Evolutionary conservation across 148 eudicot genomes (phyloP), one percentile per base, ranked within the genome.

Genomic region (Nyssa sinensis): DNA sequence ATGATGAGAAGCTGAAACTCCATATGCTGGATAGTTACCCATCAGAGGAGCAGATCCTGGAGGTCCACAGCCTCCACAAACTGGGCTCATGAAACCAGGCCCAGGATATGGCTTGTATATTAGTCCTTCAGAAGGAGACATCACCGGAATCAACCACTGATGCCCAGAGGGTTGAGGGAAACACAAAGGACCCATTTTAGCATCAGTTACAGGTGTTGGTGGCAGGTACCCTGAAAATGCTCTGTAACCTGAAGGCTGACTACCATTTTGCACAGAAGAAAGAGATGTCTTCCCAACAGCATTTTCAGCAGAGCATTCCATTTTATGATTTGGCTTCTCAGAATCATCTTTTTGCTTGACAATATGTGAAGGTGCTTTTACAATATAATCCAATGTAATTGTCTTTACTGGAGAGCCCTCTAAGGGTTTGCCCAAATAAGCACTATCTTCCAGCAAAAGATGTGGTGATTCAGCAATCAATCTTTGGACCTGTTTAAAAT

Each of bases 41-140:
- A 69, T 33, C 53, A 79, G 41, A 13, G 84, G 78, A 37, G 86
- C 74, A 7, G 89, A 78, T 23, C 83, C 80, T 0, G 74, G 81
- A 59, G 89, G 85, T 30, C 89, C 87, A 65, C 73, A 84, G 34
- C 87, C 84, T 21, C 83, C 84, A 34, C 72, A 83, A 63, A 60
- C 74, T 0, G 86, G 88, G 66, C 81, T 81, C 76, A 75, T 58
- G 61, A 75, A 83, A 13, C 85, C 96, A 3, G 87, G 90, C 32
- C 85, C 91, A 47, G 94, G 87, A 59, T 85, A 92, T 31, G 97
- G 99, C 86, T 91, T 95, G 91, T 93, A 95, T 30, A 95, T 85
- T 14, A 95, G 91, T 68, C 99, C 96, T 79, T 95, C 96, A 28
- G 97, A 84, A 58, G 98, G 97, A 25, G 97, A 84, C 99, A 93